Conservation (phyloP, 176 grass and related monocot genomes). For the Elymus sibiricus region DNA sequence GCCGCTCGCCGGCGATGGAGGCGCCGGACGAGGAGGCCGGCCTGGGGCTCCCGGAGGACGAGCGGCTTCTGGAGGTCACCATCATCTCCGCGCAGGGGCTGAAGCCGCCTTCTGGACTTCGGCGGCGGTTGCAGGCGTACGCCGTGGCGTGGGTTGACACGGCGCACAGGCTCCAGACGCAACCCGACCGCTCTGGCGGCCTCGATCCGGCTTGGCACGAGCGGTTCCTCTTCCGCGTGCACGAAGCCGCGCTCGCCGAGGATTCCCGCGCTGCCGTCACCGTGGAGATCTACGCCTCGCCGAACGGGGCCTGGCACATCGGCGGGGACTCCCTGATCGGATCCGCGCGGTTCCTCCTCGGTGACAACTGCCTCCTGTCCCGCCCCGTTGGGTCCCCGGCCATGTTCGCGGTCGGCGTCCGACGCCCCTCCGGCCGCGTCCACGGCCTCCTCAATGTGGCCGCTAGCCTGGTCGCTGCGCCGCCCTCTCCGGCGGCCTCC, state of each 20-base stretch:
- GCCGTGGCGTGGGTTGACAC: slow-evolving; percentile 79
- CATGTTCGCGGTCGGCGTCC: slow-evolving; percentile 76
- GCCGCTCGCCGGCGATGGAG: slow-evolving; percentile 48
- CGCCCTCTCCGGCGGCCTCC: slow-evolving; percentile 43
- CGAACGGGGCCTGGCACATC: slow-evolving; percentile 44
- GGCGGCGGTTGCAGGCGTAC: slow-evolving; percentile 66
- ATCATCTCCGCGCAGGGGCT: slow-evolving; percentile 91
- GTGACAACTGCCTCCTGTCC: slow-evolving; percentile 59
- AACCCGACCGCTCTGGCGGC: slow-evolving; percentile 53
- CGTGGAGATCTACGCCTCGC: slow-evolving; percentile 77
- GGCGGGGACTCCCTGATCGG: slow-evolving; percentile 59
- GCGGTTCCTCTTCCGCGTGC: slow-evolving; percentile 74
- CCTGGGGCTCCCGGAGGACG: slow-evolving; percentile 26
- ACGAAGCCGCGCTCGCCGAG: slow-evolving; percentile 45
- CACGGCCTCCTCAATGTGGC: slow-evolving; percentile 60
- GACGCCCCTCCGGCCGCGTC: slow-evolving; percentile 47
- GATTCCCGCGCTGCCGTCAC: slow-evolving; percentile 65
- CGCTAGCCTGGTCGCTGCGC: slow-evolving; percentile 41
- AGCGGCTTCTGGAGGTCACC: slow-evolving; percentile 59
- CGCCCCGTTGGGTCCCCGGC: slow-evolving; percentile 53
- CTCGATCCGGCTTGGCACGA: slow-evolving; percentile 89
- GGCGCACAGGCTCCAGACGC: slow-evolving; percentile 62
- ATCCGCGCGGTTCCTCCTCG: slow-evolving; percentile 68
- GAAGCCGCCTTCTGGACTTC: slow-evolving; percentile 47
- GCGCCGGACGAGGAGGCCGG: slow-evolving; percentile 42